A percentile compares a stretch with the other conserved stretches of the same genome.
These are phyloP conservation scores for Sistotremastrum niveocremeum DNA, from an alignment of 768 basidiomycete species.

Conservation along the genomic window DNA sequence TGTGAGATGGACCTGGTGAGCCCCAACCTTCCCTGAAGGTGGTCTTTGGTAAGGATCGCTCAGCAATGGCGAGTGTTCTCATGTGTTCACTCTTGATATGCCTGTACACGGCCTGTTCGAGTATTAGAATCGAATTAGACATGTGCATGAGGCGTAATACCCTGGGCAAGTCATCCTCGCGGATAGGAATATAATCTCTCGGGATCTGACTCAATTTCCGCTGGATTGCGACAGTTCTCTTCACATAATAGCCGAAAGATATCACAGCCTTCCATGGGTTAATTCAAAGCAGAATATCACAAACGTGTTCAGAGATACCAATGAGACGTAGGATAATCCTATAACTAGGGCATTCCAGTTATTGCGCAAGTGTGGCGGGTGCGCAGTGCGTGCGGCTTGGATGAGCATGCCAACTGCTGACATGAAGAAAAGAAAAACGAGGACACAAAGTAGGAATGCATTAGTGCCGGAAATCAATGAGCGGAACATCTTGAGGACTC, in stretches of 20 bases:
- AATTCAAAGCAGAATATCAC: neutral
- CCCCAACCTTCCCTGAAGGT: slow-evolving; percentile 67
- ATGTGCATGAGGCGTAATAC: slow-evolving; percentile 20
- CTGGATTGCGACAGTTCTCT: slow-evolving; percentile 54
- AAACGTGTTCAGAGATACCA: slow-evolving; percentile 31
- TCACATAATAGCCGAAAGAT: slow-evolving; percentile 42
- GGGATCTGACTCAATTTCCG: slow-evolving; percentile 54
- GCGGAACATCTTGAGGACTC: no score
- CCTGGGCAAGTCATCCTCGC: slow-evolving; percentile 44
- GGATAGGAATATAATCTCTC: slow-evolving; percentile 39
- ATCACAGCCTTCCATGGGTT: neutral
- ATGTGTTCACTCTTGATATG: slow-evolving; percentile 65
- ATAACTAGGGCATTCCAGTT: slow-evolving; percentile 62
- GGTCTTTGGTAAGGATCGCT: slow-evolving; percentile 57
- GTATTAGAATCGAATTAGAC: neutral
- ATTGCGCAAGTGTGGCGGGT: slow-evolving; percentile 8
- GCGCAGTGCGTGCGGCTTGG: no score
- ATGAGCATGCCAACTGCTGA: no score
- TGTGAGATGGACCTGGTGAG: slow-evolving; percentile 35
- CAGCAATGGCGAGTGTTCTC: slow-evolving; percentile 57
- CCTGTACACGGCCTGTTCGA: slow-evolving; percentile 43
- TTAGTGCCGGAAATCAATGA: no score
- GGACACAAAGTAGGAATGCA: no score
- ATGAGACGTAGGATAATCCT: slow-evolving; percentile 52
- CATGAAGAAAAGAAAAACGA: no score